These are phyloP conservation scores for Candida easanensis DNA, from an alignment of 805 yeast species.

Conservation along the genomic window DNA sequence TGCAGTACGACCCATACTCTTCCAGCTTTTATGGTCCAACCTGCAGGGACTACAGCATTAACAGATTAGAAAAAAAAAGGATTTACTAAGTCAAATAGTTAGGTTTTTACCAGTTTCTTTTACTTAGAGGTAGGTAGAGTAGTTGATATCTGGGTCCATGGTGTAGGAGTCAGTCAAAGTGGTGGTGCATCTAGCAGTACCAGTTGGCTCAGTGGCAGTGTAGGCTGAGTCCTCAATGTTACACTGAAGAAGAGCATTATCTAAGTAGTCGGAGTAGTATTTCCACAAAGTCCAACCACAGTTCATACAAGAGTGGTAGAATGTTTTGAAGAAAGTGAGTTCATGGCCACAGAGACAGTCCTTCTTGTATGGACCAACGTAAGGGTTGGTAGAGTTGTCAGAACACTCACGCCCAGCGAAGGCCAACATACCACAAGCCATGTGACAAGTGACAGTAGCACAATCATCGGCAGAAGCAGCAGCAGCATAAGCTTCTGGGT, in stretches of 20 bases:
- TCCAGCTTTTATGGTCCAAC: no score
- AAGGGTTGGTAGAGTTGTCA: slow-evolving; percentile 8
- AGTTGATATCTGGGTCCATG: slow-evolving; percentile 6
- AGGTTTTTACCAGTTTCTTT: no score
- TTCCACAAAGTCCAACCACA: slow-evolving; percentile 38
- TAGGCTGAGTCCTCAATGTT: slow-evolving; percentile 8
- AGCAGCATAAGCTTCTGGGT: slow-evolving; percentile 26
- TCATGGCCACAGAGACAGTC: slow-evolving; percentile 20
- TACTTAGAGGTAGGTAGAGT: slow-evolving; percentile 5
- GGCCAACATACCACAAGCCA: slow-evolving; percentile 31
- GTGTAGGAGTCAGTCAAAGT: slow-evolving; percentile 18
- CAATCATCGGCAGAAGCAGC: slow-evolving; percentile 26
- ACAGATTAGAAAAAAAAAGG: no score
- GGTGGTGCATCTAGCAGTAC: slow-evolving; percentile 29
- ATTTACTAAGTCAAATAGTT: no score
- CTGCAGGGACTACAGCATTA: no score
- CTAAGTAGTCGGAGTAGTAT: slow-evolving; percentile 29
- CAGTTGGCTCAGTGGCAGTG: slow-evolving; percentile 31
- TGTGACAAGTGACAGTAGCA: slow-evolving; percentile 30
- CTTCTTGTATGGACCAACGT: slow-evolving; percentile 13
- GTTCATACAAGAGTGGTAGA: slow-evolving; percentile 29
- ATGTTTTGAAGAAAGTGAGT: slow-evolving; percentile 18
- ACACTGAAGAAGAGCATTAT: slow-evolving; percentile 27
- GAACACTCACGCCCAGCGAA: slow-evolving; percentile 29
- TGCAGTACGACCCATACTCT: no score